phyloP scores from a whole-genome alignment of 129 eudicot genomes.

The Chrysanthemum makinoi region DNA sequence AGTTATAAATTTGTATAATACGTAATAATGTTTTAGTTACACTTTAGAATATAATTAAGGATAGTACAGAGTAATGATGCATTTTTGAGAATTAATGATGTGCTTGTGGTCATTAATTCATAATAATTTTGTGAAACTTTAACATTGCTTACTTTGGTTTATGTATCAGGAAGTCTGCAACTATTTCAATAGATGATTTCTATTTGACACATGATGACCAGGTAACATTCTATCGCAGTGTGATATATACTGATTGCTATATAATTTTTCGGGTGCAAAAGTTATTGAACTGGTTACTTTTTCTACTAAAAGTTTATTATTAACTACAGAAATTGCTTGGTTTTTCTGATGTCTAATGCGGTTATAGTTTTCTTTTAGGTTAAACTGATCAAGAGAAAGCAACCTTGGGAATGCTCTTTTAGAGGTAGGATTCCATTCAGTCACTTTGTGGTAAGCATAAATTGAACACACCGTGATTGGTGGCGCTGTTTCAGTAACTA shows the following conservation, averaged over 20 bases:
- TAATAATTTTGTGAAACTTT: slow-evolving; percentile 2
- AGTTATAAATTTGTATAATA: too few species aligned
- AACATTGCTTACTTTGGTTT: slow-evolving; percentile 28
- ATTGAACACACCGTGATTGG: too few species aligned
- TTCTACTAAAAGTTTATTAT: too few species aligned
- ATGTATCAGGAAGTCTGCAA: slow-evolving; percentile 76
- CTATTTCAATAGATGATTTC: slow-evolving; percentile 90
- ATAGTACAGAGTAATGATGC: slow-evolving; percentile 25
- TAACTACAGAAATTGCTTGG: too few species aligned
- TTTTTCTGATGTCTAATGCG: slow-evolving; percentile 11
- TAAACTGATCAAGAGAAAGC: slow-evolving; percentile 68
- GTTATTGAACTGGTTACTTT: background rate
- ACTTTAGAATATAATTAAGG: too few species aligned
- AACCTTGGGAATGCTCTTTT: slow-evolving; percentile 81
- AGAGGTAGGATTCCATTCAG: slow-evolving; percentile 47
- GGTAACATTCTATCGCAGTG: slow-evolving; percentile 38
- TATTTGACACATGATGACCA: slow-evolving; percentile 84
- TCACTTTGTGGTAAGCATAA: too few species aligned
- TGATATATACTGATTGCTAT: background rate
- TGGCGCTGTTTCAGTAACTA: too few species aligned
- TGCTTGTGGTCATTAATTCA: slow-evolving; percentile 3
- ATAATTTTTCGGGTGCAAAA: background rate
- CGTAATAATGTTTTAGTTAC: too few species aligned
- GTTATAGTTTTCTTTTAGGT: slow-evolving; percentile 39
- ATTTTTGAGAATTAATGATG: slow-evolving; percentile 20